Conservation (phyloP, 108 stramenopile genomes). For the Nannochloropsis gaditana region DNA sequence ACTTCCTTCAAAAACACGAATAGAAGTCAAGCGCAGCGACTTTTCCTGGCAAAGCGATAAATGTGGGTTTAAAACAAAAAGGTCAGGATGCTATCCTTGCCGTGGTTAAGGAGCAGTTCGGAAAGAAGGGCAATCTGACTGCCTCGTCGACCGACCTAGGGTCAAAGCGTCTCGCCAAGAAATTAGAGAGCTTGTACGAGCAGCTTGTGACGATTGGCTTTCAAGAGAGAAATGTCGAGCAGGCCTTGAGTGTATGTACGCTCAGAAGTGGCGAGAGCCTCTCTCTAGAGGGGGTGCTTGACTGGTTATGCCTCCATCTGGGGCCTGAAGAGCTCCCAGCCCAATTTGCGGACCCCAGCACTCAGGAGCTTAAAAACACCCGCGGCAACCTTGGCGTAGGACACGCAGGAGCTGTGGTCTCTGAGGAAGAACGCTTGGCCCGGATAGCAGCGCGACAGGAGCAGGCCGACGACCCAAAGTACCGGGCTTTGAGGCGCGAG, state of each 20-base stretch:
- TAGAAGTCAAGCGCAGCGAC: not conserved
- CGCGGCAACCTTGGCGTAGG: not conserved
- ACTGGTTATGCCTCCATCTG: slow-evolving; percentile 3
- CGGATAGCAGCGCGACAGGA: not conserved
- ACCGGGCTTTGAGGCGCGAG: not conserved
- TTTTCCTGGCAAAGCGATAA: not conserved
- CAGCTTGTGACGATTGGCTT: slow-evolving; percentile 3
- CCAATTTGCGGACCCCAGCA: not conserved
- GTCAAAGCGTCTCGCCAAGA: not conserved
- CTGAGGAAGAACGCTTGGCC: not conserved
- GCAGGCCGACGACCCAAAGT: not conserved
- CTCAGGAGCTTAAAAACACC: not conserved
- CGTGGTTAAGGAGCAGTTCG: not conserved
- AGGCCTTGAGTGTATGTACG: slow-evolving; percentile 7
- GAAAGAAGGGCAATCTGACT: not conserved
- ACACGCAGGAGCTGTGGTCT: not conserved
- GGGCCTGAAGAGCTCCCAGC: not conserved
- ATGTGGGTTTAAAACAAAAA: not conserved
- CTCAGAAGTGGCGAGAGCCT: not conserved
- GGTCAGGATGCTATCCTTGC: not conserved
- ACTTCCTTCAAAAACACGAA: slow-evolving; percentile 10
- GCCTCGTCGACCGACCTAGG: not conserved
- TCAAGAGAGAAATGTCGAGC: slow-evolving; percentile 5
- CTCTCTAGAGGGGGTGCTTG: not conserved
- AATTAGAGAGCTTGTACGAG: slow-evolving; percentile 17